These are phyloP conservation scores for Helminthosporium solani DNA, from an alignment of 2,329 filamentous ascomycete genomes.

Conservation along the genomic window DNA sequence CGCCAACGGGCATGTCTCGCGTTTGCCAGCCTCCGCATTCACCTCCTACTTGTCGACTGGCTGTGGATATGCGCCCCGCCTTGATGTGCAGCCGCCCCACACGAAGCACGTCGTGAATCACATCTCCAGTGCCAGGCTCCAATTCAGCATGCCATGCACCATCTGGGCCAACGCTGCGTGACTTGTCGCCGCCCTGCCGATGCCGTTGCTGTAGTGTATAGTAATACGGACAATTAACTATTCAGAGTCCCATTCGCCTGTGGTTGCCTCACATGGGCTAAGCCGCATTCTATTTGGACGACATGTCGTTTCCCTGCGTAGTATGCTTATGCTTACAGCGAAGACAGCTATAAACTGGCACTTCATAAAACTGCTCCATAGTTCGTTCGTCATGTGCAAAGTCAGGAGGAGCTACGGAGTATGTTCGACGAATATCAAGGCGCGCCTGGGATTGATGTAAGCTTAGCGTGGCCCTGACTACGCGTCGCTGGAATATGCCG, in stretches of 20 bases:
- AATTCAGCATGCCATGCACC: not conserved
- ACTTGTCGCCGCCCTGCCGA: not conserved
- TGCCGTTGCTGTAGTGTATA: slow-evolving; percentile 10
- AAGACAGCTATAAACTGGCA: no score
- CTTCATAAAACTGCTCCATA: no score
- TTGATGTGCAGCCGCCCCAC: slow-evolving; percentile 4
- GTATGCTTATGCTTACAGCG: no score
- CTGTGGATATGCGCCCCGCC: not conserved
- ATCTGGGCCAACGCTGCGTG: not conserved
- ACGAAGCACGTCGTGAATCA: slow-evolving; percentile 7
- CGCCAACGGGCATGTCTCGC: not conserved
- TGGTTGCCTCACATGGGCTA: no score
- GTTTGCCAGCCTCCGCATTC: not conserved
- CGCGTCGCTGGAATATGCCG: not conserved
- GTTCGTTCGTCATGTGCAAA: no score
- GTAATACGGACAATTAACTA: slow-evolving; percentile 18
- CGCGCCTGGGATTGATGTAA: not conserved
- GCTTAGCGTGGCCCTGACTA: not conserved
- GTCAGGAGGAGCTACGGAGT: no score
- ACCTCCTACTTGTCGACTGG: not conserved
- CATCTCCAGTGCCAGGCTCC: not conserved
- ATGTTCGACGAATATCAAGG: no score
- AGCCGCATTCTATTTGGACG: no score
- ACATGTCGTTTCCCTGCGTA: no score
- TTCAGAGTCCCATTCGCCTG: slow-evolving; percentile 2